These are phyloP conservation scores for Coemansia sp. DNA, from an alignment of 192 early-diverging fungal species.

Conservation along the genomic window DNA sequence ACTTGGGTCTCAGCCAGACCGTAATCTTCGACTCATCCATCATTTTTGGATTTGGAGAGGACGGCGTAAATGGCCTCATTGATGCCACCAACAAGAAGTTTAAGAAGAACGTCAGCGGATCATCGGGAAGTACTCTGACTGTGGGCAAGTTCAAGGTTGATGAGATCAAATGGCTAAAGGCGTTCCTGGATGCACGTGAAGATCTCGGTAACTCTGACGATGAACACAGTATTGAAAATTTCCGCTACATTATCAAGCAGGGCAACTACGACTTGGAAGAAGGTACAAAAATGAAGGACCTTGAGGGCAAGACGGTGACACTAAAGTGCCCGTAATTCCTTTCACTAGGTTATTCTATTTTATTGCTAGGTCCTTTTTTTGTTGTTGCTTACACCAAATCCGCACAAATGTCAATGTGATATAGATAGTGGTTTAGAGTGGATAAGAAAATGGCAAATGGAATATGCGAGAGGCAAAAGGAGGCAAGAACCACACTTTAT, in stretches of 20 bases:
- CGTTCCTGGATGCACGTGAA: conserved; percentile 12
- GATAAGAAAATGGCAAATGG: no score
- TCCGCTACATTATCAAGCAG: neutral
- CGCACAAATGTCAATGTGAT: no score
- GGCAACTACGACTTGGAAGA: neutral
- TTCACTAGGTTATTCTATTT: no score
- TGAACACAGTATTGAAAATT: neutral
- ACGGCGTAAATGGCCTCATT: neutral
- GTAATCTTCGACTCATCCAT: neutral
- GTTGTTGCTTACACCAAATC: no score
- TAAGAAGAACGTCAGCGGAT: neutral
- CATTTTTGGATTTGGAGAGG: neutral
- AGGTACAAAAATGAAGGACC: no score
- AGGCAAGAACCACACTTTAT: no score
- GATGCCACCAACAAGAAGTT: neutral
- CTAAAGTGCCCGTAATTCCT: no score
- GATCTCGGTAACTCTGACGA: neutral
- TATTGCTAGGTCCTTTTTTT: no score
- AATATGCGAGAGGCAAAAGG: no score
- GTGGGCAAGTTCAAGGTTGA: conserved; percentile 1
- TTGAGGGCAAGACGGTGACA: no score
- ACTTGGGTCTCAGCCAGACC: neutral
- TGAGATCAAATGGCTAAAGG: conserved; percentile 18
- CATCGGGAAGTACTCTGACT: conserved; percentile 4
- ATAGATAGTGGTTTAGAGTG: no score